These are phyloP conservation scores for Coelastrella sp. DNA, from an alignment of 139 green algal species.

Conservation along the genomic window DNA sequence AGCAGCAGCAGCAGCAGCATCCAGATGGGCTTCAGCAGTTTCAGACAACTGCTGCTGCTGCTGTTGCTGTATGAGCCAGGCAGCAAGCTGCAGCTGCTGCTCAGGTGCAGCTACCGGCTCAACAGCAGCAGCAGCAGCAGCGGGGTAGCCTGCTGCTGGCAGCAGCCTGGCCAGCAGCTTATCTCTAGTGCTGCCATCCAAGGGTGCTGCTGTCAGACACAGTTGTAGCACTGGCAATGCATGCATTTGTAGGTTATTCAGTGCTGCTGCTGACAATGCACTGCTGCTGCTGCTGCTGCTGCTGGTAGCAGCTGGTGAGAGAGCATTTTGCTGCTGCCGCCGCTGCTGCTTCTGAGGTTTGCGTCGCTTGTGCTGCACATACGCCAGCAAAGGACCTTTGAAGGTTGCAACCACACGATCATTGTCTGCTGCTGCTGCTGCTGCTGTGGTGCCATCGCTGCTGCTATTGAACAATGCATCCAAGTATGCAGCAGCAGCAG, in stretches of 20 bases:
- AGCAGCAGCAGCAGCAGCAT: not conserved
- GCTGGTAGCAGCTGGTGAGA: not conserved
- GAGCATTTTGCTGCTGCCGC: not conserved
- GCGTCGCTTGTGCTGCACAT: conserved; percentile 38
- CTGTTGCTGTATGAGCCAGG: conserved; percentile 26
- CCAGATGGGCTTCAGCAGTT: not conserved
- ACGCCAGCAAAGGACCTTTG: conserved; percentile 50
- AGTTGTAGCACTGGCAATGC: conserved; percentile 43
- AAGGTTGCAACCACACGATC: conserved; percentile 21
- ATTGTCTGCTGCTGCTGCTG: not conserved
- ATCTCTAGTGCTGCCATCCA: not conserved
- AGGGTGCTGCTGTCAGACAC: not conserved
- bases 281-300: conserved; percentile 18
- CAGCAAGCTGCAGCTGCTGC: conserved; percentile 38
- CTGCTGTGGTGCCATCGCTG: not conserved
- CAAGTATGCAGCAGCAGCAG: conserved; percentile 43
- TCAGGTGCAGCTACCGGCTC: conserved; percentile 18
- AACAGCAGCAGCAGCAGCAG: conserved; percentile 1
- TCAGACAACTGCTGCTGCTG: not conserved
- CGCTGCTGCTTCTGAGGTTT: conserved; percentile 27
- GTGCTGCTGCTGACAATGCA: not conserved
- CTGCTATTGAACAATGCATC: not conserved
- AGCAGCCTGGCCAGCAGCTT: conserved; percentile 39
- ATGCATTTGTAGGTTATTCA: conserved; percentile 21
- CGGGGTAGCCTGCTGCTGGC: conserved; percentile 28